Percentiles rank a stretch among this genome's conserved stretches.
Conservation (phyloP, 306 rosid species). For the Rosa chinensis region DNA sequence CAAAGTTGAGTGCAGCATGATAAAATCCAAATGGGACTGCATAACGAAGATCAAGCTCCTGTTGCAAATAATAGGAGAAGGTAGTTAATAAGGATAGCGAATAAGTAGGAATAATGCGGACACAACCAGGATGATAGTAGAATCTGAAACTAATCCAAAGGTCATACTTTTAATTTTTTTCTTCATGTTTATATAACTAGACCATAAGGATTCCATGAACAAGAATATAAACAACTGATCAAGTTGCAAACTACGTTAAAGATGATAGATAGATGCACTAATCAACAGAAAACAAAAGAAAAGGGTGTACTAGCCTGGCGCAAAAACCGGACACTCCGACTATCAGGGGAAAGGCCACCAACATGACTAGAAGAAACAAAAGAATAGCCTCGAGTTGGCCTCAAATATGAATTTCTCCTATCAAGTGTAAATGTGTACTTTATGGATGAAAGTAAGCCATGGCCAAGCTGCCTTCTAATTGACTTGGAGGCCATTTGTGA, state of each 20-base stretch:
- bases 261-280: background rate
- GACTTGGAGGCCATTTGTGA: conserved; percentile 85
- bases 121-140: background rate
- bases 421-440: conserved; percentile 83
- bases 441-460: conserved; percentile 78
- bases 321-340: conserved; percentile 71
- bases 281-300: conserved; percentile 4
- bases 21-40: conserved; percentile 83
- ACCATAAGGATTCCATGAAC: background rate
- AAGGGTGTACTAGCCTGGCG: conserved; percentile 65
- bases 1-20: conserved; percentile 82
- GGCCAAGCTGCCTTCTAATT: conserved; percentile 97
- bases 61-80: conserved; percentile 28
- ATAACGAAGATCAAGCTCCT: conserved; percentile 92
- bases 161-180: background rate
- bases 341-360: conserved; percentile 94
- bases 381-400: conserved; percentile 88
- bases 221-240: background rate
- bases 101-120: background rate
- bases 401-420: conserved; percentile 71
- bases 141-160: background rate
- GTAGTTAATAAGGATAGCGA: conserved; percentile 22
- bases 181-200: background rate
- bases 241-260: background rate
- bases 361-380: conserved; percentile 82